Conservation (phyloP, 2,329 filamentous ascomycete genomes). For the Fusarium sp. region DNA sequence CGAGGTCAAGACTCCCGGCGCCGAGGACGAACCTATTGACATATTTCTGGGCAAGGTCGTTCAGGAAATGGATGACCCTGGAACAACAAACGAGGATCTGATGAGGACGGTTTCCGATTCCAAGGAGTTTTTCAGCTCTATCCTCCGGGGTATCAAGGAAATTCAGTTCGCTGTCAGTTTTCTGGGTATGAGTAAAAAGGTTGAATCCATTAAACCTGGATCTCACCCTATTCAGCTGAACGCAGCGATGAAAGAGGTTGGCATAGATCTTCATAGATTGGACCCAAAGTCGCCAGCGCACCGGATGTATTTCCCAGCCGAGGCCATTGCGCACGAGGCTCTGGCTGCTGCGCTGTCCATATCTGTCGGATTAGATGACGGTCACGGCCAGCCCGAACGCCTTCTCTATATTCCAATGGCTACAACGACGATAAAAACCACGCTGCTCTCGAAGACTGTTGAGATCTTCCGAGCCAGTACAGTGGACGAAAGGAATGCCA, state of each 20-base stretch:
- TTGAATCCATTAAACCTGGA: slow-evolving; percentile 76
- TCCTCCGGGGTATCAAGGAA: slow-evolving; percentile 93
- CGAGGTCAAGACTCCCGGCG: slow-evolving; percentile 55
- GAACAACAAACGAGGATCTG: slow-evolving; percentile 76
- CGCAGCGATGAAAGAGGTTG: slow-evolving; percentile 95
- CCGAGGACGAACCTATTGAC: slow-evolving; percentile 68
- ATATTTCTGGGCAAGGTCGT: slow-evolving; percentile 81
- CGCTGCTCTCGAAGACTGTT: slow-evolving; percentile 93
- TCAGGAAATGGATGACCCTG: slow-evolving; percentile 79
- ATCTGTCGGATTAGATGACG: slow-evolving; percentile 91
- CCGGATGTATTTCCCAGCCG: slow-evolving; percentile 96
- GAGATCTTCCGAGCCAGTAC: slow-evolving; percentile 81
- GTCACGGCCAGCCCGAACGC: slow-evolving; percentile 86
- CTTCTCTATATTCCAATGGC: slow-evolving; percentile 97
- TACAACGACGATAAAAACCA: slow-evolving; percentile 94
- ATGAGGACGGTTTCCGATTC: slow-evolving; percentile 91
- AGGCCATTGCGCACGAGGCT: slow-evolving; percentile 95
- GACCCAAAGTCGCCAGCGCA: slow-evolving; percentile 95
- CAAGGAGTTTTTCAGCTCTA: slow-evolving; percentile 91
- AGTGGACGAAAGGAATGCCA: slow-evolving; percentile 88
- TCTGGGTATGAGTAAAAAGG: slow-evolving; percentile 85
- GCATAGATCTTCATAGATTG: slow-evolving; percentile 90
- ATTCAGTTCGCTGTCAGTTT: slow-evolving; percentile 96
- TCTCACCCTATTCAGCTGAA: slow-evolving; percentile 85
- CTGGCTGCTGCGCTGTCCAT: slow-evolving; percentile 93